Evolutionary conservation across 768 basidiomycete species (phyloP).

Genomic region (Lactarius evosmus): DNA sequence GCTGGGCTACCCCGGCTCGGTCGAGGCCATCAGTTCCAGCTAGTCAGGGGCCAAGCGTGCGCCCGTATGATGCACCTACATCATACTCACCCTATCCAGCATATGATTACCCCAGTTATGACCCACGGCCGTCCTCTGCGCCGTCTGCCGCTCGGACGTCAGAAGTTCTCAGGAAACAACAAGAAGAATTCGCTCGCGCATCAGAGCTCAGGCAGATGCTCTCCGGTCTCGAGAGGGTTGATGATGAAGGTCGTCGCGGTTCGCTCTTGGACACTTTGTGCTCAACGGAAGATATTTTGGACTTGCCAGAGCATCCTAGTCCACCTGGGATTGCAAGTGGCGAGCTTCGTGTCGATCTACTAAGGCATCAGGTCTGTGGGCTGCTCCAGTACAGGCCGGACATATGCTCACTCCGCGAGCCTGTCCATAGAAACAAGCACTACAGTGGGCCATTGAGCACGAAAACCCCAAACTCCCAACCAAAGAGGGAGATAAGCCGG

Average conservation of each 20-base stretch:
- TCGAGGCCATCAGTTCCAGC: constrained; percentile 45
- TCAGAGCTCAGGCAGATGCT: constrained; percentile 65
- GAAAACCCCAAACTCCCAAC: constrained; percentile 78
- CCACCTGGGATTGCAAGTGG: constrained; percentile 71
- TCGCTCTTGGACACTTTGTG: constrained; percentile 70
- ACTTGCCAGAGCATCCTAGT: constrained; percentile 63
- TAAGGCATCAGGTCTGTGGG: constrained; percentile 72
- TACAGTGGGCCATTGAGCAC: constrained; percentile 80
- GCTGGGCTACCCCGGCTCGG: constrained; percentile 73
- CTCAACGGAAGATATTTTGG: constrained; percentile 64
- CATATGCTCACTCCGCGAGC: background rate
- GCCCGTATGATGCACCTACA: background rate
- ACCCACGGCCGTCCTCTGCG: background rate
- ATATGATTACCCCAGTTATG: background rate
- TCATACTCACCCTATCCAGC: constrained; percentile 1
- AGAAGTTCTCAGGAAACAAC: constrained; percentile 45
- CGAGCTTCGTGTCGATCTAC: constrained; percentile 63
- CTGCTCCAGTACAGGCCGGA: background rate
- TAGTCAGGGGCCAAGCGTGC: background rate
- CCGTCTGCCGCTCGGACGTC: background rate
- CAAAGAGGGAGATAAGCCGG: constrained; percentile 62
- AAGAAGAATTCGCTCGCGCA: constrained; percentile 57
- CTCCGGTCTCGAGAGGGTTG: constrained; percentile 66
- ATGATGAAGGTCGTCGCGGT: constrained; percentile 68
- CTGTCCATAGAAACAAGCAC: constrained; percentile 61